Evolutionary conservation across 1,284 basidiomycete genomes (phyloP), one percentile per base, ranked within the genome.

Genomic region (Stereum hirsutum): DNA sequence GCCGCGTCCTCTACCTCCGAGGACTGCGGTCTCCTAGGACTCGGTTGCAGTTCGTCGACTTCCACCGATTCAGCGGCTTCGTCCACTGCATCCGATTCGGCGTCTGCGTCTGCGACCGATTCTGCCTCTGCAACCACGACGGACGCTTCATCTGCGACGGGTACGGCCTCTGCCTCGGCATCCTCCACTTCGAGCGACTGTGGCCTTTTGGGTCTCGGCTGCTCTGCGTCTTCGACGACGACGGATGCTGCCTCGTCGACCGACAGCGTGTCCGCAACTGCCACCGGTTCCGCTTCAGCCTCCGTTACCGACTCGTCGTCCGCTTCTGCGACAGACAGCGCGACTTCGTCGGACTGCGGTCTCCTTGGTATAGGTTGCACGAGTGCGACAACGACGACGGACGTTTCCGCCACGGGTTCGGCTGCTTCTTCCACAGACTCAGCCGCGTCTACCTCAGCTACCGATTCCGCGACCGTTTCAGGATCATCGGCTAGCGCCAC

Each of bases 1-100:
- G 25, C 27, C 35, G 23, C 33, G 24, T 11, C 42, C 20, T 34
- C 46, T 31, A 30, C 39, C 30, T 34, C 50, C 1, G 25, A 32
- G 15, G 28, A 47, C 17, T 44, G 30, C 25, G 52, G 53, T 17
- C 43, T 57, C 11, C 42, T 57, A 5, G 58, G 50, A 24, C 30
- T 52, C 50, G 55, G n/a, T 24, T 20, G 19, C 30, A 15, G 14
- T 19, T 14, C 35, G 12, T 14, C 34, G 19, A 11, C 11, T 19
- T 19, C 14, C n/a, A 36, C 34, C n/a, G 20, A 19, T 11, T 12
- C 19, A 5, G n/a, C 38, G 11, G n/a, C 14, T 27, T 25, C 38
- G 38, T 37, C 35, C 35, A 37, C 17, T 37, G 15, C 35, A 20
- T 15, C 15, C 14, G 35, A 6, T 14, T 20, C 40, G 15, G 12